Conservation (phyloP, 225 moss, liverwort and hornwort species). For the Marchantia polymorpha region DNA sequence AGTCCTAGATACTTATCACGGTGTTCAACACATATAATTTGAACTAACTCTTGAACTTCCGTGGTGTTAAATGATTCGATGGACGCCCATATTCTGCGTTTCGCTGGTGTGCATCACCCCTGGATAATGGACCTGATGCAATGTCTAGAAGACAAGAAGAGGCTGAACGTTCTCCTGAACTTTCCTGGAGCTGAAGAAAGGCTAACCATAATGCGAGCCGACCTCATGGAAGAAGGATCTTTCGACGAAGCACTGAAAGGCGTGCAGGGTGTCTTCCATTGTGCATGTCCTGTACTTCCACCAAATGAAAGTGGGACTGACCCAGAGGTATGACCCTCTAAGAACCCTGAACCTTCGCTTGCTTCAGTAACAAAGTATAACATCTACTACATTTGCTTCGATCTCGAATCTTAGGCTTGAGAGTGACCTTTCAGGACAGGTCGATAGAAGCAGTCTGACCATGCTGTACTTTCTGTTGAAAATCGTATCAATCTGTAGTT, state of each 20-base stretch:
- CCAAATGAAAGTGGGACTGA: conserved; percentile 47
- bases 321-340: conserved; percentile 47
- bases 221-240: conserved; percentile 68
- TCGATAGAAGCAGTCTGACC: no score
- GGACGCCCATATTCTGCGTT: no score
- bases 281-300: conserved; percentile 74
- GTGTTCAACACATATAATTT: no score
- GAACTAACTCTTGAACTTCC: no score
- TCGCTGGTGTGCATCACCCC: no score
- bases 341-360: not conserved
- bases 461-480: not conserved
- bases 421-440: not conserved
- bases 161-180: conserved; percentile 56
- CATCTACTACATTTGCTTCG: not conserved
- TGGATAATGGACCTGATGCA: not conserved
- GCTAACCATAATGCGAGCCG: conserved; percentile 61
- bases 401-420: not conserved
- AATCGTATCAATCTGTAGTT: conserved; percentile 34
- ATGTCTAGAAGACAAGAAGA: conserved; percentile 51
- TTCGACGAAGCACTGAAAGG: conserved; percentile 72
- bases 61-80: no score
- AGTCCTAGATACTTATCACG: no score
- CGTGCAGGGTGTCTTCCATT: conserved; percentile 85
- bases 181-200: conserved; percentile 64
- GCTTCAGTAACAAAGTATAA: no score